These are phyloP conservation scores for Verticillium zaregamsianum DNA, from an alignment of 2,329 filamentous ascomycete genomes.

Conservation along the genomic window DNA sequence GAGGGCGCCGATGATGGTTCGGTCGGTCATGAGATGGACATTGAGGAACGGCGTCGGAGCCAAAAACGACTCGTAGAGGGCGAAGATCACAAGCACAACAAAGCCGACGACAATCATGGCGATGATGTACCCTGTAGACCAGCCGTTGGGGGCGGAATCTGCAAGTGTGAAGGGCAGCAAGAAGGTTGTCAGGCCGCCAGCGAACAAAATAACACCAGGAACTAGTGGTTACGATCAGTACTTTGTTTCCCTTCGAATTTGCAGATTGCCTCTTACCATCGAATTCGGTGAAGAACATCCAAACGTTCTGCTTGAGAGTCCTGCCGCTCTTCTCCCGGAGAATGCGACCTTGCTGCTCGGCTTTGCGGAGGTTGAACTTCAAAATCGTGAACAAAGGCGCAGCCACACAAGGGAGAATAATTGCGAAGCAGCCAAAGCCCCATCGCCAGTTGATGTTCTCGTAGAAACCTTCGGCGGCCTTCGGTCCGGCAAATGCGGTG, in stretches of 20 bases:
- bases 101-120: conserved; percentile 59
- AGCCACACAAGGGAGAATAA: conserved; percentile 53
- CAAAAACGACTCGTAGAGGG: conserved; percentile 52
- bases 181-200: conserved; percentile 54
- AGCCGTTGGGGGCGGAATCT: conserved; percentile 39
- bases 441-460: conserved; percentile 29
- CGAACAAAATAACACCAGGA: conserved; percentile 53
- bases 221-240: conserved; percentile 19
- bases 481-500: conserved; percentile 35
- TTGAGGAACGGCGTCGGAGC: conserved; percentile 55
- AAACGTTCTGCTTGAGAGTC: conserved; percentile 39
- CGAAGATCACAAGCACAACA: conserved; percentile 51
- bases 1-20: conserved; percentile 48
- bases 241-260: neutral
- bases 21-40: conserved; percentile 43
- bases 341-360: conserved; percentile 9
- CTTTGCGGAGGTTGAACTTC: conserved; percentile 11
- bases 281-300: conserved; percentile 51
- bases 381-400: conserved; percentile 38
- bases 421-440: conserved; percentile 55
- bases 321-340: conserved; percentile 26
- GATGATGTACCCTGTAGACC: conserved; percentile 50
- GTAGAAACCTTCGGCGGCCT: conserved; percentile 24
- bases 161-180: conserved; percentile 62
- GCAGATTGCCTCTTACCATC: conserved; percentile 33